Evolutionary conservation across 768 basidiomycete species (phyloP), one percentile per base, ranked within the genome.

Genomic region (Boletus pseudopeckii): DNA sequence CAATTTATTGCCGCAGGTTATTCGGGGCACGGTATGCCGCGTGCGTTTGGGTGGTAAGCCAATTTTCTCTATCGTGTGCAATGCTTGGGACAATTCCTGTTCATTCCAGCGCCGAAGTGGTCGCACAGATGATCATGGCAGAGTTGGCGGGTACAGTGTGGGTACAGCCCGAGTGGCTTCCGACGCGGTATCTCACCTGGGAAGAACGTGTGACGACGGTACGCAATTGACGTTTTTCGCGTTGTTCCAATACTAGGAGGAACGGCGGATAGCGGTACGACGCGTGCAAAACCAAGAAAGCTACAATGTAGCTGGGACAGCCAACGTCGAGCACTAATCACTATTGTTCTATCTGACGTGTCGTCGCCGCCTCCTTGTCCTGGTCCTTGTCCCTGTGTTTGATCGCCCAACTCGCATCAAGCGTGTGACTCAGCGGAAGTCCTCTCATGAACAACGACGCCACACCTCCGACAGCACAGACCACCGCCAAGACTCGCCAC

Each of bases 11-110:
- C 83, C 7, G 88, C 84, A 0, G 90, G 88, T 4, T 90, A 81
- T 60, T 76, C 81, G 0, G 90, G 90, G 1, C 90, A 91, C 57
- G 90, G 90, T 0, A 91, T 92, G 88, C 82, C 89, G 5, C 80
- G 86, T 5, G 81, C 85, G 0, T 90, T 79, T 65, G 82, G 79
- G 30, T 89, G 87, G 88, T 62, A 5, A 32, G 43, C 18, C 5
- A n/a, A 8, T 17, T 33, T 30, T 39, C 32, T 20, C 32, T 22
- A 15, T 32, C 43, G 5, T 17, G 13, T 7, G 8, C 10, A 22
- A 24, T 28, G 3, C 14, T 52, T 15, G 3, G 26, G 15, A 18
- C 9, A 4, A 24, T 4, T 32, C 6, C 6, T 42, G 14, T 40
- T 26, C 37, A 42, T 50, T 40, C 10, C 37, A 87, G 87, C 53